Percentiles rank a stretch among this genome's conserved stretches.
Evolutionary conservation across 2,329 filamentous ascomycete genomes (phyloP).

Genomic region (Fusarium nelsonii): DNA sequence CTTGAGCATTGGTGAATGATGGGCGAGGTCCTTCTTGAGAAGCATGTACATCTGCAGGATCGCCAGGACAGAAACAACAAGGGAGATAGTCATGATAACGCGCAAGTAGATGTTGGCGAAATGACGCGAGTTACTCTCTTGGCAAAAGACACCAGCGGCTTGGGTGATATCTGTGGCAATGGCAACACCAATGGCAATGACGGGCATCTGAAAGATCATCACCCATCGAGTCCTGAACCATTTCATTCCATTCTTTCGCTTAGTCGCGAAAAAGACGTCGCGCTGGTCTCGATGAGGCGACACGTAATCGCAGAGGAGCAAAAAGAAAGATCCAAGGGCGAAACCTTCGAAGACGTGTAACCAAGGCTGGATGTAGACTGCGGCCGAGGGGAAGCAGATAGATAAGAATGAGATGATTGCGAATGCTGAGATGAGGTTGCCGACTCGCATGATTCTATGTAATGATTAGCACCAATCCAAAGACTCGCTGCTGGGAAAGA

Average conservation of each 20-base stretch:
- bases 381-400: slow-evolving; percentile 18
- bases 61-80: slow-evolving; percentile 26
- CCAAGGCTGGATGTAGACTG: slow-evolving; percentile 40
- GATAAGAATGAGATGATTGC: slow-evolving; percentile 37
- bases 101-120: slow-evolving; percentile 36
- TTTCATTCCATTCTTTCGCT: slow-evolving; percentile 33
- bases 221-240: slow-evolving; percentile 45
- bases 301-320: slow-evolving; percentile 42
- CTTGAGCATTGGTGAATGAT: slow-evolving; percentile 40
- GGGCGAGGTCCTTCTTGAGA: slow-evolving; percentile 33
- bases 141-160: slow-evolving; percentile 35
- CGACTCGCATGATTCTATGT: slow-evolving; percentile 36
- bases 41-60: slow-evolving; percentile 37
- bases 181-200: slow-evolving; percentile 19
- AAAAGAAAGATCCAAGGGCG: slow-evolving; percentile 38
- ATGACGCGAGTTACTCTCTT: slow-evolving; percentile 20
- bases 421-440: slow-evolving; percentile 33
- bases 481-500: accelerated
- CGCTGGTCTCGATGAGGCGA: slow-evolving; percentile 33
- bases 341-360: slow-evolving; percentile 36
- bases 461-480: neutral
- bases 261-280: slow-evolving; percentile 41
- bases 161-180: slow-evolving; percentile 36
- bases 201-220: slow-evolving; percentile 44
- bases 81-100: slow-evolving; percentile 19